Evolutionary conservation across 805 yeast species (phyloP), one percentile per base, ranked within the genome.

Genomic region (Wickerhamomyces canadensis): DNA sequence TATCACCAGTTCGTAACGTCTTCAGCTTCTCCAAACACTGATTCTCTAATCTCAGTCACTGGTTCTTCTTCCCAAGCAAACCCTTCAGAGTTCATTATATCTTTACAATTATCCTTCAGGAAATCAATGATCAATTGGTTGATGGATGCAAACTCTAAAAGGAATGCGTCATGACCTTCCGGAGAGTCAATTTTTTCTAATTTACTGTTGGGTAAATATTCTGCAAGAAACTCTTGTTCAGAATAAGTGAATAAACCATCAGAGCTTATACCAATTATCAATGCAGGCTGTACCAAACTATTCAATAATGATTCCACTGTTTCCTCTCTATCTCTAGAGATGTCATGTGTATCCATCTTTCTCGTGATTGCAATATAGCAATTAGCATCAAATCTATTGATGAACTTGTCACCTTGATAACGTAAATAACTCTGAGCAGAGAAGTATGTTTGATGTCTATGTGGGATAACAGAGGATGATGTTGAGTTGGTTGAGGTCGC

Each of bases 91-190:
- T 59, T 66, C 69, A 77, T 80, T 42, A 81, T 67, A 21, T 78
- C 84, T 2, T 79, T 70, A 37, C 81, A 62, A 38, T 78, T 67
- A 28, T 64, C 60, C 18, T 61, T 62, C 52, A 91, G 68, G 60
- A 91, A 93, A 4, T 74, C 74, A 31, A 74, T 61, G 36, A 94
- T 78, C 45, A 81, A 67, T 26, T 73, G 67, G 57, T 93, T 85
- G 40, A 93, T 87, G 35, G 78, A 76, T 34, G 77, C 81, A 59
- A 93, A 93, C 60, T 93, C 98, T 33, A 93, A 68, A 42, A 93
- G 64, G 55, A 93, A 93, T 3, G 98, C 98, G 65, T 93, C 98
- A 55, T 93, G 98, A 14, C 98, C 98, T 51, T 93, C 98, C 11
- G 91, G 93, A 1, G 97, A 88, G 44, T 84, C 76, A 30, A 93